Percentiles rank a stretch among this genome's conserved stretches.
phyloP scores from a whole-genome alignment of 768 basidiomycete species.

The Lactifluus pinguis region DNA sequence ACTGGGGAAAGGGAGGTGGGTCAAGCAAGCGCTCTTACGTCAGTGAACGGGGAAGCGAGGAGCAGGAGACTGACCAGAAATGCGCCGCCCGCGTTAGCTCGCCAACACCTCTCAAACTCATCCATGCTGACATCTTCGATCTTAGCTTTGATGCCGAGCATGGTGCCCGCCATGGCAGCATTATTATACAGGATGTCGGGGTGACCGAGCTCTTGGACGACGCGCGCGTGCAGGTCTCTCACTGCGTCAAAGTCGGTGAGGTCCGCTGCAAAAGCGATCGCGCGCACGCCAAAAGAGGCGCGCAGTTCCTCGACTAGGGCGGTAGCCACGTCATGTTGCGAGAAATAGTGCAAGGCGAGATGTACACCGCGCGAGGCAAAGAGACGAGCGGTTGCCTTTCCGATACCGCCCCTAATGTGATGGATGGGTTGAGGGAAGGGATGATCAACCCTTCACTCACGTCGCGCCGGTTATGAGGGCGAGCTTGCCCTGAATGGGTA shows the following conservation, averaged over 20 bases:
- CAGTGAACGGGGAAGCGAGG: background rate
- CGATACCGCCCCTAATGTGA: constrained; percentile 41
- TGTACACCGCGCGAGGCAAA: constrained; percentile 30
- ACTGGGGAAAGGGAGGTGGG: constrained; percentile 23
- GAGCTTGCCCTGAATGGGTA: constrained; percentile 19
- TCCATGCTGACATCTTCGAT: constrained; percentile 38
- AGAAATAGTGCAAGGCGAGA: constrained; percentile 44
- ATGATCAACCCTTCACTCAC: constrained; percentile 3
- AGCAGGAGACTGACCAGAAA: constrained; percentile 32
- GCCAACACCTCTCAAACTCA: constrained; percentile 39
- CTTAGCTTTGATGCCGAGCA: constrained; percentile 37
- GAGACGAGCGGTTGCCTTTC: constrained; percentile 38
- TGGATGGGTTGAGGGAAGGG: background rate
- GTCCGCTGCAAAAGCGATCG: constrained; percentile 40
- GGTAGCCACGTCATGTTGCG: constrained; percentile 30
- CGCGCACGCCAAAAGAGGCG: constrained; percentile 29
- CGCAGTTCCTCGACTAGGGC: constrained; percentile 33
- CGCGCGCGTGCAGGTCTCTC: constrained; percentile 34
- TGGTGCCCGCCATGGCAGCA: constrained; percentile 34
- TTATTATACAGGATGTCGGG: constrained; percentile 48
- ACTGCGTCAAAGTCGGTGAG: constrained; percentile 37
- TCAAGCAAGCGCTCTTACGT: background rate
- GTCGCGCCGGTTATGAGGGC: constrained; percentile 24
- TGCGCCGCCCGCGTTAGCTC: constrained; percentile 37
- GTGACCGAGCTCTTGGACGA: constrained; percentile 37